Evolutionary conservation across 2,329 filamentous ascomycete genomes (phyloP), one percentile per base, ranked within the genome.

Genomic region (Trichophyton simii): DNA sequence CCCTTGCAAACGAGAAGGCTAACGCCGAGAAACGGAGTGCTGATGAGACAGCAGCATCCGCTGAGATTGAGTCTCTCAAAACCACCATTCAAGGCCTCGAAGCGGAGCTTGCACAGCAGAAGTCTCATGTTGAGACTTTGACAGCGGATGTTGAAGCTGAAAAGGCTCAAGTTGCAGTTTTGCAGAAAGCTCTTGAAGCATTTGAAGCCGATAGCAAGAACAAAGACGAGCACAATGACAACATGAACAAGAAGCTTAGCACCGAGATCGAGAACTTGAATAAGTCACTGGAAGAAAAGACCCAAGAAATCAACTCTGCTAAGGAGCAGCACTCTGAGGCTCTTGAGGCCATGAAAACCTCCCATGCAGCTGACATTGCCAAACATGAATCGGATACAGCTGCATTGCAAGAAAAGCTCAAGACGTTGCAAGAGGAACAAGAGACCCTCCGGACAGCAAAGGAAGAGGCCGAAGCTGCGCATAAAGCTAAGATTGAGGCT

Each of bases 201-300:
- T 67, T 75, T 6, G 73, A 76, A 61, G 66, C 67, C n/a, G 70
- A 75, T 64, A 65, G 66, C 15, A 72, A 74, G 63, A 66, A 68
- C n/a, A 76, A 72, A 63, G 71, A 74, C 36, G 68, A 67, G 18
- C 67, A 73, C 52, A 68, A 75, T 57, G 70, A 73, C 6, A 68
- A 63, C 41, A 67, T 70, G 34, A 60, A 74, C 46, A 71, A 71
- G 61, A 68, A 70, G 48, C 64, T 74, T 20, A 69, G 70, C 55
- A 71, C 73, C 18, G 71, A 73, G 64, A 70, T 71, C 9, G 67
- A 68, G 3, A 68, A 71, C 13, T 68, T 72, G 20, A 67, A 70
- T 22, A 68, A 68, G 50, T 70, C 71, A 13, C 68, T 77, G 6
- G 68, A 75, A 48, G 68, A 75, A 36, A 71, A 74, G 15, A 65